A percentile compares a stretch with the other conserved stretches of the same genome.
phyloP scores from a whole-genome alignment of 2,329 filamentous ascomycete species.

The Cytospora piceae region DNA sequence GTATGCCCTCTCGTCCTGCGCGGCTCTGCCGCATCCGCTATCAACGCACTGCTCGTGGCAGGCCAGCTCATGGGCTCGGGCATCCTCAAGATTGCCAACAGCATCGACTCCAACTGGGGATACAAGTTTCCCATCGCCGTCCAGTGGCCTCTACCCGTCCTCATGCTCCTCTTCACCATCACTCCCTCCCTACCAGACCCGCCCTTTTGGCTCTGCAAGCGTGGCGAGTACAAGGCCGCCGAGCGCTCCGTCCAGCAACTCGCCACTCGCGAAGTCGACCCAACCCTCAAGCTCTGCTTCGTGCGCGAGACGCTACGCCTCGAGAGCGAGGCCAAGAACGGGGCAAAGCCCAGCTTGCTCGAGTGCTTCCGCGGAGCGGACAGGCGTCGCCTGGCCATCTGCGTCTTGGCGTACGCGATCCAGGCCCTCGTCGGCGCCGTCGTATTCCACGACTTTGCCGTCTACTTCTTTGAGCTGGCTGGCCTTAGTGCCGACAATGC shows the following conservation, averaged over 20 bases:
- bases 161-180: slow-evolving; percentile 24
- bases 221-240: slow-evolving; percentile 17
- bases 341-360: slow-evolving; percentile 27
- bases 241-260: slow-evolving; percentile 16
- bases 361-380: slow-evolving; percentile 36
- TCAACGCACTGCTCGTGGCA: slow-evolving; percentile 39
- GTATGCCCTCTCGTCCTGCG: slow-evolving; percentile 39
- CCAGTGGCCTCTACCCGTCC: slow-evolving; percentile 21
- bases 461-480: slow-evolving; percentile 36
- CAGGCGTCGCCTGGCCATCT: slow-evolving; percentile 36
- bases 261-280: slow-evolving; percentile 29
- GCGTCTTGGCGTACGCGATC: slow-evolving; percentile 35
- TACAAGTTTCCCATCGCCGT: slow-evolving; percentile 25
- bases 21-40: slow-evolving; percentile 38
- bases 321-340: slow-evolving; percentile 32
- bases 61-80: slow-evolving; percentile 38
- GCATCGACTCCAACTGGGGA: slow-evolving; percentile 12
- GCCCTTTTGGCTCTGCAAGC: slow-evolving; percentile 26
- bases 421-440: slow-evolving; percentile 37
- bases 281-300: slow-evolving; percentile 36
- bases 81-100: slow-evolving; percentile 20
- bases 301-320: slow-evolving; percentile 38
- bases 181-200: slow-evolving; percentile 17
- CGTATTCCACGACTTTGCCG: slow-evolving; percentile 38
- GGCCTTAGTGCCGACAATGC: slow-evolving; percentile 39